Conservation (phyloP, 2,329 filamentous ascomycete species). For the Neonectria hederae region DNA sequence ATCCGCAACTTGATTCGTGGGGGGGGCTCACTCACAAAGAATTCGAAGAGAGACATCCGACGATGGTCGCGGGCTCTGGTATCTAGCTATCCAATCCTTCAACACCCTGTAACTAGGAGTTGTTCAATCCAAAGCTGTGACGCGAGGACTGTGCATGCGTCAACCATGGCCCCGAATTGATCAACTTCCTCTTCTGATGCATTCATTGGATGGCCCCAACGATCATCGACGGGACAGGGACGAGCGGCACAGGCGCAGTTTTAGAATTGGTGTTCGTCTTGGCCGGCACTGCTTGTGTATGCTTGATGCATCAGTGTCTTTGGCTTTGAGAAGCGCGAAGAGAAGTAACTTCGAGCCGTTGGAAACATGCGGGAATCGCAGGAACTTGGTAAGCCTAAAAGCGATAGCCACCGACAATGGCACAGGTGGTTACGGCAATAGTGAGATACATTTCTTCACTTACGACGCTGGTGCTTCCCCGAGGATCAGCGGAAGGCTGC, state of each 20-base stretch:
- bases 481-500: neutral
- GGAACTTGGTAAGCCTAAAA: neutral
- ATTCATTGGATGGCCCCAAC: neutral
- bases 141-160: neutral
- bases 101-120: neutral
- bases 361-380: neutral
- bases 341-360: neutral
- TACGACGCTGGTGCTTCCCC: neutral
- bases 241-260: neutral
- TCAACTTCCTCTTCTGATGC: neutral
- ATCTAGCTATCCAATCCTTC: conserved; percentile 2
- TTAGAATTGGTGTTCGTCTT: neutral
- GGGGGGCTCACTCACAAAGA: neutral
- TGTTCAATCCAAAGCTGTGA: neutral
- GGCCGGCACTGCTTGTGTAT: neutral
- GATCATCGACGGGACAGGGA: neutral
- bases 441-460: too few species aligned
- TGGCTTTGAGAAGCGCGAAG: neutral
- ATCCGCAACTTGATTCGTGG: neutral
- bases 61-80: neutral
- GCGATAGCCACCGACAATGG: too few species aligned
- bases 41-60: neutral
- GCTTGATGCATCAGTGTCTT: neutral
- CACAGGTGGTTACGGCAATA: too few species aligned
- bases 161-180: neutral